A percentile compares a stretch with the other conserved stretches of the same genome.
phyloP scores from a whole-genome alignment of 495 filamentous ascomycete genomes.

The Paragyromitra xinjiangensis region DNA sequence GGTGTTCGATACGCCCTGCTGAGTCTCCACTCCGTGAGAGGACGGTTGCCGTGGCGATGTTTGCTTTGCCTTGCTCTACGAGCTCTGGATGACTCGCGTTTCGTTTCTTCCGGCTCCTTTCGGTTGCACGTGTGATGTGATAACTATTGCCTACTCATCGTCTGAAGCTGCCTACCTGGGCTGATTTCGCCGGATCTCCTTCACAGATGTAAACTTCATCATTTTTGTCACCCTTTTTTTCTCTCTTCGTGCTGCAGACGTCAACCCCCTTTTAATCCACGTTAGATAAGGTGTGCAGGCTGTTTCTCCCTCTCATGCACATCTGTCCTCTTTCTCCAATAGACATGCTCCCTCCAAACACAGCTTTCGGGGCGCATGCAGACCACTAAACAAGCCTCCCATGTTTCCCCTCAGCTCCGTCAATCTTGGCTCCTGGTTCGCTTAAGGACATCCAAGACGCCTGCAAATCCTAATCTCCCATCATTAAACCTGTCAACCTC shows the following conservation, averaged over 20 bases:
- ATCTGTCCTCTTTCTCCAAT: conserved; percentile 21
- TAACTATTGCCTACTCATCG: conserved; percentile 15
- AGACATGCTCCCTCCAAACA: not conserved
- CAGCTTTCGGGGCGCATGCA: not conserved
- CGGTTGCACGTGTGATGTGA: conserved; percentile 26
- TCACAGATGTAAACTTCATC: conserved; percentile 36
- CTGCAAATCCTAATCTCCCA: conserved; percentile 23
- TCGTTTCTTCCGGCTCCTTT: conserved; percentile 20
- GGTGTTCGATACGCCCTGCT: not conserved
- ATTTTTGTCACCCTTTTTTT: conserved; percentile 21
- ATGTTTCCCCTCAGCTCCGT: conserved; percentile 2
- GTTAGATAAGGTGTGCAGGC: not conserved
- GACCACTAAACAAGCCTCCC: not conserved
- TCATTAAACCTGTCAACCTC: conserved; percentile 9
- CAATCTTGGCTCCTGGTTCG: conserved; percentile 14
- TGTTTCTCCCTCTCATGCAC: not conserved
- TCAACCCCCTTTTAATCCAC: conserved; percentile 5
- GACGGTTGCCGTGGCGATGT: conserved; percentile 45
- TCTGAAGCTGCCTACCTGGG: conserved; percentile 1
- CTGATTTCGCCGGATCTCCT: conserved; percentile 16
- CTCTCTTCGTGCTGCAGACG: not conserved
- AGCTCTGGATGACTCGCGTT: conserved; percentile 7
- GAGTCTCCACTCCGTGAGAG: not conserved
- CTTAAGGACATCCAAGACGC: not conserved
- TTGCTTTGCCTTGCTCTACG: conserved; percentile 21